Conservation (phyloP, 1,284 basidiomycete species). For the Mixia osmundae region DNA sequence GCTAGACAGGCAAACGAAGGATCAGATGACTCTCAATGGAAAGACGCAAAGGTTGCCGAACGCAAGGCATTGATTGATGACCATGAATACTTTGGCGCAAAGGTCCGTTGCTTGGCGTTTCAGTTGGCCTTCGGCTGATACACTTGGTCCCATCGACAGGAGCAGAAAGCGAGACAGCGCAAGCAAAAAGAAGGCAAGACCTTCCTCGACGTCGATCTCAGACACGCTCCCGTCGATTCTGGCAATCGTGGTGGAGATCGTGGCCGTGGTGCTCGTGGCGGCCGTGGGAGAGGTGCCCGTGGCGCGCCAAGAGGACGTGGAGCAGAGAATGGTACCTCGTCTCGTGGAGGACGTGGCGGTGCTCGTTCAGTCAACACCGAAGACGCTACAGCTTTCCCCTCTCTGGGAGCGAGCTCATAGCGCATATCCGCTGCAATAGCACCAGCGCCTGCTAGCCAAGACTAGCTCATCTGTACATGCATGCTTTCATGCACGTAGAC, state of each 20-base stretch:
- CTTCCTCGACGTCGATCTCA: conserved; percentile 16
- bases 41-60: conserved; percentile 6
- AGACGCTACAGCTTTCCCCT: conserved; percentile 12
- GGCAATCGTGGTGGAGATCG: conserved; percentile 9
- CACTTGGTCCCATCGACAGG: conserved; percentile 4
- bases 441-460: no score
- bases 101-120: conserved; percentile 1
- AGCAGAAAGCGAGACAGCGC: conserved; percentile 11
- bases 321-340: no score
- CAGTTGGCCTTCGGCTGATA: neutral
- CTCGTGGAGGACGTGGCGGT: conserved; percentile 4
- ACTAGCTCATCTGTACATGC: no score
- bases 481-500: no score
- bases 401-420: no score
- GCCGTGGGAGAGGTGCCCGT: conserved; percentile 11
- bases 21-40: conserved; percentile 13
- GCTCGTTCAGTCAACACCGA: conserved; percentile 7
- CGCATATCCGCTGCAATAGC: no score
- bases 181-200: conserved; percentile 13
- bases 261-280: conserved; percentile 9
- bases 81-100: conserved; percentile 2
- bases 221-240: conserved; percentile 5
- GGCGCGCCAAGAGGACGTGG: conserved; percentile 10
- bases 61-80: conserved; percentile 5
- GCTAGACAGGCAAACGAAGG: conserved; percentile 18